phyloP scores from a whole-genome alignment of 2,329 filamentous ascomycete species.

The Aspergillus japonicus region DNA sequence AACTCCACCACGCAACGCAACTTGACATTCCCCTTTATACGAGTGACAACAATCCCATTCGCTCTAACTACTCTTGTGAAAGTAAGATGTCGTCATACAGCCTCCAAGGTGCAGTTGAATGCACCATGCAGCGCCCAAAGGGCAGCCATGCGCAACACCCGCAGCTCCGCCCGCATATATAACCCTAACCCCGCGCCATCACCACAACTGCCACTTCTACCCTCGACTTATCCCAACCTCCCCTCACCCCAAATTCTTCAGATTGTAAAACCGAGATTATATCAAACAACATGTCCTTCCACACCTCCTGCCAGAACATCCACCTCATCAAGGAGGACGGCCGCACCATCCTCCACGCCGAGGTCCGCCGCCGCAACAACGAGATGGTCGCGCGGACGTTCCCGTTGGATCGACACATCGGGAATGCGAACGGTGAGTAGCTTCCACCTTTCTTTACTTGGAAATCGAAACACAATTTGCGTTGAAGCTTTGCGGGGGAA shows the following conservation, averaged over 20 bases:
- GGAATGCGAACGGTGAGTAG: constrained; percentile 18
- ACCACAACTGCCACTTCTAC: background rate
- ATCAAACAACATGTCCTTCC: constrained; percentile 16
- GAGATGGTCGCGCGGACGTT: constrained; percentile 9
- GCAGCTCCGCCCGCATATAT: background rate
- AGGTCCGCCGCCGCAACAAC: constrained; percentile 10
- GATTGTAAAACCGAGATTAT: background rate
- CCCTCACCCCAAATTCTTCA: background rate
- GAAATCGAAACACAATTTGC: too few species aligned
- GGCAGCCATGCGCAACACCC: background rate
- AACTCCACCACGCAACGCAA: too few species aligned
- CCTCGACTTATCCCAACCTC: too few species aligned
- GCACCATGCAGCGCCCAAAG: background rate
- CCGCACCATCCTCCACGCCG: constrained; percentile 12
- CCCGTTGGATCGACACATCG: constrained; percentile 20
- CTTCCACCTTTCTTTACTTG: background rate
- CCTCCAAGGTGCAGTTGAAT: background rate
- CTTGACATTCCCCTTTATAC: too few species aligned
- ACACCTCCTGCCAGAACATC: constrained; percentile 13
- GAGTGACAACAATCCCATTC: too few species aligned
- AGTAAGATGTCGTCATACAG: background rate
- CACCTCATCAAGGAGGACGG: constrained; percentile 13
- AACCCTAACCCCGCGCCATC: background rate
- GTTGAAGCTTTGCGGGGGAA: too few species aligned
- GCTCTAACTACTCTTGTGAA: background rate